phyloP scores from a whole-genome alignment of 75 land plant genomes.

The Pseudotsuga menziesii region DNA sequence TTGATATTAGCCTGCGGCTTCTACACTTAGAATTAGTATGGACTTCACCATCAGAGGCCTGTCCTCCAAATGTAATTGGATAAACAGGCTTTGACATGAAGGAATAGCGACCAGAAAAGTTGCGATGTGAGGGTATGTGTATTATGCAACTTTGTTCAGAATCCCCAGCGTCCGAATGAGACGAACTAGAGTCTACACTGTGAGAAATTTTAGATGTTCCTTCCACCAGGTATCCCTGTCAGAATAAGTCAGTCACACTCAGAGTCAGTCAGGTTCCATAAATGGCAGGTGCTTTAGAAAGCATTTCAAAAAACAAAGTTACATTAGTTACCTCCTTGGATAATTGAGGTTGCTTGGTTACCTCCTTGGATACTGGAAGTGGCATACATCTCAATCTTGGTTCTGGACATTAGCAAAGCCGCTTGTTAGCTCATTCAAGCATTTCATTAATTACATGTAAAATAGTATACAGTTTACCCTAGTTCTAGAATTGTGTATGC shows the following conservation, averaged over 20 bases:
- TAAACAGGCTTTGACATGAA: constrained; percentile 47
- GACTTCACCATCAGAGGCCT: constrained; percentile 17
- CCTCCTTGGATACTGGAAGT: neutral
- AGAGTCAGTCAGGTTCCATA: neutral
- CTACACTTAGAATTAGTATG: neutral
- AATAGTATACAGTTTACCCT: neutral
- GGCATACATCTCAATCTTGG: neutral
- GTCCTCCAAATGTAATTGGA: constrained; percentile 30
- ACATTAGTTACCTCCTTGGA: constrained; percentile 8
- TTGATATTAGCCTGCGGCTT: neutral
- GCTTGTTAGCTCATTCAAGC: neutral
- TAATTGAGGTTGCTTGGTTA: neutral
- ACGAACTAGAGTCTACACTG: constrained; percentile 39
- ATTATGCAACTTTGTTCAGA: constrained; percentile 21
- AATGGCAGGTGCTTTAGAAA: neutral
- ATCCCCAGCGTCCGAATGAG: constrained; percentile 51
- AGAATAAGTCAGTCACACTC: neutral
- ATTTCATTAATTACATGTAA: neutral
- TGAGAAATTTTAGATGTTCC: constrained; percentile 20
- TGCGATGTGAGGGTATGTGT: constrained; percentile 16
- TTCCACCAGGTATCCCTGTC: constrained; percentile 24
- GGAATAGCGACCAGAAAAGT: constrained; percentile 27
- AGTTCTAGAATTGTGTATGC: too few relatives aligned
- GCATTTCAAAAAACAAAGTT: neutral
- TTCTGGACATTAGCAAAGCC: neutral